phyloP scores from a whole-genome alignment of 2,329 filamentous ascomycete species.

The Alternaria sp. region DNA sequence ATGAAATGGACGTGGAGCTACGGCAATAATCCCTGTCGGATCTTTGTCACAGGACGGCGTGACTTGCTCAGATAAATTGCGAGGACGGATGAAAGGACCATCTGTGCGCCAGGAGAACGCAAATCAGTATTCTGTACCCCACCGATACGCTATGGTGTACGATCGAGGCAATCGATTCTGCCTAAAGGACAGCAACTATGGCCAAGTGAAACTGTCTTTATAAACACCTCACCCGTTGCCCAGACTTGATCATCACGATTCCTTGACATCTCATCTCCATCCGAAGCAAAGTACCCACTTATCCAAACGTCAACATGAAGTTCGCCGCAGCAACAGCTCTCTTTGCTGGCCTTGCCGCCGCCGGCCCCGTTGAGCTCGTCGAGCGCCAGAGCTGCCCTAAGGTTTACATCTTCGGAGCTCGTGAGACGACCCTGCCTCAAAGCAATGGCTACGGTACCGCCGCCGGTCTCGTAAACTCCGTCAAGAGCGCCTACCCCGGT shows the following conservation, averaged over 20 bases:
- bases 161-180: conserved; percentile 34
- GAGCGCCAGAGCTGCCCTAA: conserved; percentile 50
- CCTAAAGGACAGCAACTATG: conserved; percentile 33
- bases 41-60: conserved; percentile 27
- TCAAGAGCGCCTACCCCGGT: conserved; percentile 50
- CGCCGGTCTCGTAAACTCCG: conserved; percentile 50
- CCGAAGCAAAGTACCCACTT: background rate
- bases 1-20: conserved; percentile 25
- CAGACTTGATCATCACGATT: conserved; percentile 18
- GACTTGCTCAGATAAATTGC: conserved; percentile 34
- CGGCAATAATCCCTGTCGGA: conserved; percentile 34
- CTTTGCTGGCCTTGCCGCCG: conserved; percentile 40
- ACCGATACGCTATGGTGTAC: conserved; percentile 27
- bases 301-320: conserved; percentile 34
- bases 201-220: conserved; percentile 16
- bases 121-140: conserved; percentile 29
- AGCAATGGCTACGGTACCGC: conserved; percentile 50
- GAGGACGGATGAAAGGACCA: conserved; percentile 44
- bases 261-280: conserved; percentile 14
- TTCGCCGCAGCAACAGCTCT: conserved; percentile 38
- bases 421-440: conserved; percentile 51
- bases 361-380: conserved; percentile 45
- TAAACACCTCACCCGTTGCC: conserved; percentile 22
- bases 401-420: conserved; percentile 54
- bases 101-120: conserved; percentile 12